phyloP scores from a whole-genome alignment of 805 yeast genomes.

The Barnettozyma populi region DNA sequence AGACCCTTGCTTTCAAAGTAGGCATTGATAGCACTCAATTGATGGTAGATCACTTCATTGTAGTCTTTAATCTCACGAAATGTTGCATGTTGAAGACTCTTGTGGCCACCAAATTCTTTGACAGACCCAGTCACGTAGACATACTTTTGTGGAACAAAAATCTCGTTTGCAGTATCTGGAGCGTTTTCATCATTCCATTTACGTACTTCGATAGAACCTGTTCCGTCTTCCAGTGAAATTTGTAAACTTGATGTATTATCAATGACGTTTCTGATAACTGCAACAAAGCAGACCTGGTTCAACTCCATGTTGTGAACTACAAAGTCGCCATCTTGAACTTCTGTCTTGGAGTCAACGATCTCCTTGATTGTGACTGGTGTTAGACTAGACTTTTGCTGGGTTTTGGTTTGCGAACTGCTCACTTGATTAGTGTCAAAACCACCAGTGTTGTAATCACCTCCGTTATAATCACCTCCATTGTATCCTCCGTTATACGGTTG shows the following conservation, averaged over 20 bases:
- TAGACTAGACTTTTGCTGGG: slow-evolving; percentile 33
- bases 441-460: slow-evolving; percentile 27
- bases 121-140: slow-evolving; percentile 54
- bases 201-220: slow-evolving; percentile 60
- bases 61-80: slow-evolving; percentile 54
- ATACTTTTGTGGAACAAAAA: slow-evolving; percentile 45
- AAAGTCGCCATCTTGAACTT: slow-evolving; percentile 64
- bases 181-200: slow-evolving; percentile 52
- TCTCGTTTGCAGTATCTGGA: slow-evolving; percentile 30
- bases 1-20: slow-evolving; percentile 53
- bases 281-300: slow-evolving; percentile 60
- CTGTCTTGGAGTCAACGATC: slow-evolving; percentile 54
- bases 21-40: slow-evolving; percentile 54
- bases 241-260: slow-evolving; percentile 51
- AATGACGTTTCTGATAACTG: slow-evolving; percentile 60
- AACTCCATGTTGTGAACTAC: slow-evolving; percentile 53
- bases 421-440: slow-evolving; percentile 31
- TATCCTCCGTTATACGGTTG: slow-evolving; percentile 33
- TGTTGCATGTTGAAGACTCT: slow-evolving; percentile 58
- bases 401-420: slow-evolving; percentile 29
- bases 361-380: slow-evolving; percentile 75
- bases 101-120: slow-evolving; percentile 57
- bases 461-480: slow-evolving; percentile 19
- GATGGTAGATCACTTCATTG: slow-evolving; percentile 65
- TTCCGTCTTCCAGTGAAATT: slow-evolving; percentile 71